A percentile compares a stretch with the other conserved stretches of the same genome.
phyloP scores from a whole-genome alignment of 2,329 filamentous ascomycete species.

The Xylariaceae sp. region DNA sequence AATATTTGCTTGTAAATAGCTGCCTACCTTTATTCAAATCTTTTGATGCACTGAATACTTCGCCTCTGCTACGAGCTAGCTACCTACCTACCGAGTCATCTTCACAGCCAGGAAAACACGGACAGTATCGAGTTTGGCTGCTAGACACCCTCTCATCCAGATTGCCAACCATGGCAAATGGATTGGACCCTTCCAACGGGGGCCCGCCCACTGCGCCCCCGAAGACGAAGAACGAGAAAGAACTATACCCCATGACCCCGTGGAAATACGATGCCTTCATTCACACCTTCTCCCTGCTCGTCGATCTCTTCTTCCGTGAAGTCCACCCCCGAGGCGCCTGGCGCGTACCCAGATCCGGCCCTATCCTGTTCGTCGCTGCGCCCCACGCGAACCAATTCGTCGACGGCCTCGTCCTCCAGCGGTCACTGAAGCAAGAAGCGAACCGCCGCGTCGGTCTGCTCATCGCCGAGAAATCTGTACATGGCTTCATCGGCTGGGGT shows the following conservation, averaged over 20 bases:
- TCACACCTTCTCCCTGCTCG: constrained; percentile 74
- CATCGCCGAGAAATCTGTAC: constrained; percentile 93
- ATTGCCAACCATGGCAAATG: constrained; percentile 20
- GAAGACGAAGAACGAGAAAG: constrained; percentile 37
- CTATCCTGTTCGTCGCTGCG: constrained; percentile 91
- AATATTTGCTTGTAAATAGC: too few relatives aligned
- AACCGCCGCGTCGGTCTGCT: constrained; percentile 86
- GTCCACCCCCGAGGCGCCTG: constrained; percentile 92
- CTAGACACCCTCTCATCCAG: too few relatives aligned
- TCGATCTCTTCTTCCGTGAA: constrained; percentile 97
- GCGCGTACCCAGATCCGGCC: constrained; percentile 85
- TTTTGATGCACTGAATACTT: too few relatives aligned
- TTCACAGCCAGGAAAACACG: too few relatives aligned
- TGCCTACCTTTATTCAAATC: too few relatives aligned
- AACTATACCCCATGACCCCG: constrained; percentile 65
- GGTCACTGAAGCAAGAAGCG: constrained; percentile 80
- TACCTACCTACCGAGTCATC: too few relatives aligned
- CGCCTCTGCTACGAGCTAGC: too few relatives aligned
- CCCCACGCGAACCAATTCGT: constrained; percentile 98
- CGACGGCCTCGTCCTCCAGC: constrained; percentile 89
- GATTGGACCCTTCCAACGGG: constrained; percentile 15
- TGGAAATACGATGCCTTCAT: constrained; percentile 76
- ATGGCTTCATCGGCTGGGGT: constrained; percentile 85
- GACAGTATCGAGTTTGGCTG: too few relatives aligned
- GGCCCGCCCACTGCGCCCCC: constrained; percentile 11